A percentile compares a stretch with the other conserved stretches of the same genome.
These are phyloP conservation scores for Lactarius hengduanensis DNA, from an alignment of 768 basidiomycete species.

Conservation along the genomic window DNA sequence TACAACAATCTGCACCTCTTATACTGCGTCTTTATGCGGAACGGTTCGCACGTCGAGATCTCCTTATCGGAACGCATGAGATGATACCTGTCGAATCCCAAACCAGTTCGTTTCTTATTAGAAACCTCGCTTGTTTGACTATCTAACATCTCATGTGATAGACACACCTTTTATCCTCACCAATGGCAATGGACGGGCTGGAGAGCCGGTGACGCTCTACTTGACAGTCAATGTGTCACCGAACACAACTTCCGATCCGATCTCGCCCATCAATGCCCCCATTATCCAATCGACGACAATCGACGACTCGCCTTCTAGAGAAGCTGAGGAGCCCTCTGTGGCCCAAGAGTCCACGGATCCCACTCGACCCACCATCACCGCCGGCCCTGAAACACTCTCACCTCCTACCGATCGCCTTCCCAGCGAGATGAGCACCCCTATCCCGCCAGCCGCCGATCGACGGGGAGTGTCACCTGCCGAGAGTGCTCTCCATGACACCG, in stretches of 20 bases:
- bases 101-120: neutral
- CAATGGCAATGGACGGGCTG: neutral
- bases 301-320: neutral
- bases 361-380: neutral
- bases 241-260: neutral
- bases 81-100: neutral
- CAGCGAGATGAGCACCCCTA: too few relatives aligned
- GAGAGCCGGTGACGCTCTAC: neutral
- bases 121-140: neutral
- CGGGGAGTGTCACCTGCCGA: too few relatives aligned
- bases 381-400: neutral
- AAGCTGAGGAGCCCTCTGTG: neutral
- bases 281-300: too few relatives aligned
- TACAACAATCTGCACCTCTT: neutral
- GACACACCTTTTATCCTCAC: neutral
- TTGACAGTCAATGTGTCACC: neutral
- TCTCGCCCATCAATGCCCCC: too few relatives aligned
- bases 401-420: neutral
- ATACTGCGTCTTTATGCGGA: neutral
- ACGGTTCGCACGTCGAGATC: neutral
- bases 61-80: neutral
- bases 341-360: neutral
- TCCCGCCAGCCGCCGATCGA: too few relatives aligned
- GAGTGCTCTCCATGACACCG: neutral
- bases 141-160: neutral